Base-by-base conservation (phyloP, 2,329 filamentous ascomycete species). In the Grosmannia huntii region DNA sequence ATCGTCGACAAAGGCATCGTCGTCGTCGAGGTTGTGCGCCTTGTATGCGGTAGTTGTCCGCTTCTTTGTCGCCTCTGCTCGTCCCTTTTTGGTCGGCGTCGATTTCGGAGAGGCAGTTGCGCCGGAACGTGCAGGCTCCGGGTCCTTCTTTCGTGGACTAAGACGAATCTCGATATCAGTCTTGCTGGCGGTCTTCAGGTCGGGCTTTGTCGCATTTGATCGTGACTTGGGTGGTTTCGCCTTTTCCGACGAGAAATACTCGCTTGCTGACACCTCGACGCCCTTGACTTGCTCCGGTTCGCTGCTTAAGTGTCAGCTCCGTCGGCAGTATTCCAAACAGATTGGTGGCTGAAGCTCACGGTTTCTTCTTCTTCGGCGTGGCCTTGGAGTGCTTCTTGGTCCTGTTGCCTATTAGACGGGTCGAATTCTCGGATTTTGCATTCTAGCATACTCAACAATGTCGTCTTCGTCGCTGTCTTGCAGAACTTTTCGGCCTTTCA, bases 1-100 rank as follows among this genome's bases (percentile, higher is more conserved):
- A 57, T 88, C 86, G 23, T 88, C 86, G 21, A 86, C 71, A 59
- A 80, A 82, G 5, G 78, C 77, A 38, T 81, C 76, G 41, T 78
- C 77, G 41, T 81, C 76, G 41, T 80, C 70, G 5, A 66, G 62
- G 27, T 68, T 65, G 58, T 72, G 66, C 53, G 76, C 73, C 55
- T 71, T 72, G 57, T 74, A 70, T 1, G 74, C 68, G 1, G 71
- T 69, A 2, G 72, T 68, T 0, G 72, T 52, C 63, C 76, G 79
- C 75, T 76, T 61, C n/a, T 33, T 53, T 4, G 56, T 9, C 11
- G 49, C 9, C 14, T 31, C 31, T 25, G 64, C 61, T 31, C 66
- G 62, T 21, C 63, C 66, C 44, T 71, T 73, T 54, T 71, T 67
- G 11, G 65, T 53, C 19, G 68, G 60, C 12, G 36, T 67, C 21